Evolutionary conservation across 345 rosid genomes (phyloP).

Genomic region (Dipteronia sinensis): DNA sequence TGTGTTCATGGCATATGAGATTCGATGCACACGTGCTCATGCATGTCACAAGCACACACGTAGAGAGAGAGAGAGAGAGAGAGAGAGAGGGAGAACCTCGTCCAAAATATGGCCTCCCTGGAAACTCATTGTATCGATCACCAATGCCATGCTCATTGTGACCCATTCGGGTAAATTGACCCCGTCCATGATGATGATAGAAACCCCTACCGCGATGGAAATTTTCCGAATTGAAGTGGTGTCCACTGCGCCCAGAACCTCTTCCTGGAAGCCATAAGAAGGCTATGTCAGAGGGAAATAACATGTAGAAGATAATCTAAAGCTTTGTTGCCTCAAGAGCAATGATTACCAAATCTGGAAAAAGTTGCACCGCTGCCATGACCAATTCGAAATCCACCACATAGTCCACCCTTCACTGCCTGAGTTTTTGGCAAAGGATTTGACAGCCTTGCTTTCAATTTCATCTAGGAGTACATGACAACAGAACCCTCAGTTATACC

Average conservation of each 20-base stretch:
- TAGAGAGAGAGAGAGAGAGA: neutral
- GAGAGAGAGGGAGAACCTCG: slow-evolving; percentile 29
- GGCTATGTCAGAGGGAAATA: slow-evolving; percentile 7
- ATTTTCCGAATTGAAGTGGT: slow-evolving; percentile 34
- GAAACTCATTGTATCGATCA: slow-evolving; percentile 30
- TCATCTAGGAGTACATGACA: slow-evolving; percentile 35
- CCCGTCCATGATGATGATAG: slow-evolving; percentile 38
- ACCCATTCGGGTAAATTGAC: slow-evolving; percentile 40
- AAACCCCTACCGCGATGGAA: slow-evolving; percentile 41
- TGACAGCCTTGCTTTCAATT: slow-evolving; percentile 63
- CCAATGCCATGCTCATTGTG: slow-evolving; percentile 34
- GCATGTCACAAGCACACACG: neutral
- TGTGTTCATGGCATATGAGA: neutral
- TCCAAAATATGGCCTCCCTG: slow-evolving; percentile 39
- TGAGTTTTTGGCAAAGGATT: slow-evolving; percentile 76
- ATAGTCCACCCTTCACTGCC: slow-evolving; percentile 69
- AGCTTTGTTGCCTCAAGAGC: neutral
- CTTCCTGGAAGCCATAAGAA: slow-evolving; percentile 40
- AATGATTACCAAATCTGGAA: slow-evolving; percentile 54
- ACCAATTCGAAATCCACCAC: slow-evolving; percentile 65
- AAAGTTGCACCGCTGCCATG: slow-evolving; percentile 31
- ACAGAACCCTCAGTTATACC: slow-evolving; percentile 20
- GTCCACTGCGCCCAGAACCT: slow-evolving; percentile 44
- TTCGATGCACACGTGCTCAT: neutral
- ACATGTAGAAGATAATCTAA: slow-evolving; percentile 12